Evolutionary conservation across 1,139 yeast species (phyloP), one percentile per base, ranked within the genome.

Genomic region (Candida sp.): DNA sequence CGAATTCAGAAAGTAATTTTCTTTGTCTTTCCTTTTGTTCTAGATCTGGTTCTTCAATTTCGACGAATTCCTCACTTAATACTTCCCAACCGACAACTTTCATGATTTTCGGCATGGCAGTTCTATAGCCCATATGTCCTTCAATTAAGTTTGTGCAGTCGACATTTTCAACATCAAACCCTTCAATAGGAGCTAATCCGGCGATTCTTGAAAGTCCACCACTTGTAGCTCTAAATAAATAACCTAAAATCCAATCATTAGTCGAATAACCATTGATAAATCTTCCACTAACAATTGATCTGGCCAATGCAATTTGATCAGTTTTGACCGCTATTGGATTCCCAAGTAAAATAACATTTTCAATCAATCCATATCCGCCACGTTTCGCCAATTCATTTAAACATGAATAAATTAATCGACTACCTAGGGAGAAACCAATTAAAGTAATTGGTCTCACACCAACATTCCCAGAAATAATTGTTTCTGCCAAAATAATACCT

Each of bases 51-150:
- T 93, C 97, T 58, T 91, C 98, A 51, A 95, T 91, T 63, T 95
- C 99, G 12, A 87, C 84, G 61, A 95, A 93, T 59, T 91, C 96
- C 50, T 93, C 99, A 51, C 87, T 81, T 41, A 90, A 63, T 3
- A 93, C 87, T 48, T 88, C 87, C 83, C 96, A 87, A 7, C 88
- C 90, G 36, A 87, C 59, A 40, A 67, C 65, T 50, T 78, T 77
- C 51, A 95, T 63, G 41, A 95, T 73, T 53, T 79, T 81, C 1
- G 99, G 99, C 75, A 95, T 89, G 9, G 90, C 91, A 50, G 85
- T 86, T 70, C 99, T 86, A 64, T 95, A 95, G 5, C 88, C 87
- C 97, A 95, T 89, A 66, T 95, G 99, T 0, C 99, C 99, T 48
- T 87, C 93, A 2, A 93, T 96, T 41, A 77, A 58, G 15, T 84